A percentile compares a stretch with the other conserved stretches of the same genome.
These are phyloP conservation scores for Xerocomellus intermedius DNA, from an alignment of 768 basidiomycete genomes.

Conservation along the genomic window DNA sequence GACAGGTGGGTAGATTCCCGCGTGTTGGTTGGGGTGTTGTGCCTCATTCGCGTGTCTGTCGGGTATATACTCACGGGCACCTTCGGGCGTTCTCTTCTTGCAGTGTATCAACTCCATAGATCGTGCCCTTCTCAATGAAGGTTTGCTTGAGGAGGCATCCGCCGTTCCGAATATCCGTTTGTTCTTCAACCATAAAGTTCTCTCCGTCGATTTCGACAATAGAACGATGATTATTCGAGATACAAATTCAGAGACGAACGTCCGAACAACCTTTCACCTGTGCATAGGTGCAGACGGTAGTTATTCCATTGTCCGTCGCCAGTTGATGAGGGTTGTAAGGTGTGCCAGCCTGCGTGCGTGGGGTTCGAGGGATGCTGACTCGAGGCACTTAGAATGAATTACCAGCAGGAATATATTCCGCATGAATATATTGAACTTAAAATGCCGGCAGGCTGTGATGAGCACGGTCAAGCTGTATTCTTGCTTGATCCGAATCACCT, in stretches of 20 bases:
- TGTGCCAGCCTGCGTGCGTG: slow-evolving; percentile 37
- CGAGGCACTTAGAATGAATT: slow-evolving; percentile 74
- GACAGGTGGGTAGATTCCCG: slow-evolving; percentile 61
- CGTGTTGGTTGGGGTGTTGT: slow-evolving; percentile 8
- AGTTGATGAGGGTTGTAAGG: slow-evolving; percentile 95
- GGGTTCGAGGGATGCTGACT: slow-evolving; percentile 14
- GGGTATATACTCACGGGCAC: slow-evolving; percentile 23
- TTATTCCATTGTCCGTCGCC: slow-evolving; percentile 85
- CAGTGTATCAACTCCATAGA: slow-evolving; percentile 96
- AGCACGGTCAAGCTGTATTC: slow-evolving; percentile 63
- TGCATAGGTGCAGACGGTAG: slow-evolving; percentile 94
- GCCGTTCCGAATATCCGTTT: slow-evolving; percentile 58
- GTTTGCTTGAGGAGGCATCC: slow-evolving; percentile 76
- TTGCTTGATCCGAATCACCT: slow-evolving; percentile 92
- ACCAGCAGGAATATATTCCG: slow-evolving; percentile 90
- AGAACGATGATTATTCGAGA: slow-evolving; percentile 56
- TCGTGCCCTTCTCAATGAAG: slow-evolving; percentile 82
- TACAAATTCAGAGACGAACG: slow-evolving; percentile 39
- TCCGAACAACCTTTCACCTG: slow-evolving; percentile 62
- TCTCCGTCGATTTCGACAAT: slow-evolving; percentile 70
- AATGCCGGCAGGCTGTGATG: slow-evolving; percentile 78
- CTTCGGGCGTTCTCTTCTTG: slow-evolving; percentile 22
- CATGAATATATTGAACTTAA: slow-evolving; percentile 97
- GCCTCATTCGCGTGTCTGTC: slow-evolving; percentile 22
- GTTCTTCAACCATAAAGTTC: slow-evolving; percentile 81